Percentiles rank a stretch among this genome's conserved stretches.
Conservation (phyloP, 768 basidiomycete genomes). For the Plicaturopsis crispa region DNA sequence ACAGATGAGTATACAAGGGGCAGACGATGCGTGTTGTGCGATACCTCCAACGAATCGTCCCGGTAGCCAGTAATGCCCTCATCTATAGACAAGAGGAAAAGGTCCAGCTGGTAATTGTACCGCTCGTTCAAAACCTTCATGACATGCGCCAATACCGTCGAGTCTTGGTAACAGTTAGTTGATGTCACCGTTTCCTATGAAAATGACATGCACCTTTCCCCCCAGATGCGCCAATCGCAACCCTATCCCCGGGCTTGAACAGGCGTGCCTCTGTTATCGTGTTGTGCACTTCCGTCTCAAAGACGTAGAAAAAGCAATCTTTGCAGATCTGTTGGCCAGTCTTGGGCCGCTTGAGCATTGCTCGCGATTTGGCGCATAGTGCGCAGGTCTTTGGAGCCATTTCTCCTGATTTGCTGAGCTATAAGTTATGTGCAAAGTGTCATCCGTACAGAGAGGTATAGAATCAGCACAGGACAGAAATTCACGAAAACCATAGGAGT, state of each 20-base stretch:
- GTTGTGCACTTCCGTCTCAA: constrained; percentile 97
- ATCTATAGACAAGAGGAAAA: constrained; percentile 93
- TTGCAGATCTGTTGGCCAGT: constrained; percentile 97
- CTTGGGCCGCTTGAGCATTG: constrained; percentile 92
- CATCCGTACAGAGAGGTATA: too few relatives aligned
- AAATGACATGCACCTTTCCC: constrained; percentile 70
- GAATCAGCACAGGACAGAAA: too few relatives aligned
- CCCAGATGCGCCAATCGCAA: constrained; percentile 97
- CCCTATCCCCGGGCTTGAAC: constrained; percentile 84
- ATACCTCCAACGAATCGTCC: constrained; percentile 92
- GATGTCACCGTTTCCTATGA: background rate
- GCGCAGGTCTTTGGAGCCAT: constrained; percentile 84
- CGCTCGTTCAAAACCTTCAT: constrained; percentile 95
- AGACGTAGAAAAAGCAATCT: constrained; percentile 93
- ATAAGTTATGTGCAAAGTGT: too few relatives aligned
- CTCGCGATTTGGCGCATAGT: constrained; percentile 66
- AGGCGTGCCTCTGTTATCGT: constrained; percentile 80
- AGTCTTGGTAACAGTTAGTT: constrained; percentile 48
- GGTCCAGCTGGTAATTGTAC: constrained; percentile 84
- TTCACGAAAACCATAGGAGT: too few relatives aligned
- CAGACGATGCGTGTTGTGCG: constrained; percentile 4
- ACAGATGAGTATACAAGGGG: constrained; percentile 4
- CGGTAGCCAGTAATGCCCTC: constrained; percentile 98
- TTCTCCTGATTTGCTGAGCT: too few relatives aligned
- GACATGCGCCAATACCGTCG: constrained; percentile 94